Conservation (phyloP, 1,284 basidiomycete genomes). For the Cystobasidium slooffiae region DNA sequence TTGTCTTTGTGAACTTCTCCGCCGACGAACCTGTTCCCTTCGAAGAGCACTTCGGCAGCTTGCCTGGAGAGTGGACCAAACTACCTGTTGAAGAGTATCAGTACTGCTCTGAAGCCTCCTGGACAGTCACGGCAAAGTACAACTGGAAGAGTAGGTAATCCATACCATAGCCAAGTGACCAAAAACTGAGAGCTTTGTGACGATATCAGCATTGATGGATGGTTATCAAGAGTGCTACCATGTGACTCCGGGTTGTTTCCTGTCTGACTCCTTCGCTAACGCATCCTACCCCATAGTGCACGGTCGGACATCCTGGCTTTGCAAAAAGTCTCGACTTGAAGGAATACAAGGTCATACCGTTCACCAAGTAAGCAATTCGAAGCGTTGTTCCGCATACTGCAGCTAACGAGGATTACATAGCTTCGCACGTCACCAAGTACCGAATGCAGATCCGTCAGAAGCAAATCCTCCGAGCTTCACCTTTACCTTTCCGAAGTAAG, state of each 20-base stretch:
- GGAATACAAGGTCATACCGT: conserved; percentile 51
- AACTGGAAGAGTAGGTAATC: conserved; percentile 45
- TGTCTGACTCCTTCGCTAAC: background rate
- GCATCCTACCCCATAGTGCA: conserved; percentile 45
- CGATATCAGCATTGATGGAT: conserved; percentile 50
- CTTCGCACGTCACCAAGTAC: conserved; percentile 29
- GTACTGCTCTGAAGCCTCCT: conserved; percentile 44
- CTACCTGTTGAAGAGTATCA: conserved; percentile 45
- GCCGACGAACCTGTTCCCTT: conserved; percentile 48
- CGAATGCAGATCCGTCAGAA: conserved; percentile 35
- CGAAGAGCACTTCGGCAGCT: conserved; percentile 50
- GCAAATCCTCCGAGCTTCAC: conserved; percentile 49
- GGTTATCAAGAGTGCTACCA: conserved; percentile 50
- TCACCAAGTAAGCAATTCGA: conserved; percentile 50
- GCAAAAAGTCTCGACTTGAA: conserved; percentile 52
- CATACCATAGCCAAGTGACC: background rate
- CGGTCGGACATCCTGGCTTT: conserved; percentile 52
- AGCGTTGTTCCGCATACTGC: conserved; percentile 38
- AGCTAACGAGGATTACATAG: background rate
- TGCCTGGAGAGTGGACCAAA: conserved; percentile 39
- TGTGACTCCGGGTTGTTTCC: background rate
- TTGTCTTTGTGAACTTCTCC: conserved; percentile 53
- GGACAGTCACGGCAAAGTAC: conserved; percentile 45
- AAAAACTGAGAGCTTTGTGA: background rate
- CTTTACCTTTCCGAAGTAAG: conserved; percentile 49